Evolutionary conservation across 768 basidiomycete genomes (phyloP), one percentile per base, ranked within the genome.

Genomic region (Boletus reticulatus): DNA sequence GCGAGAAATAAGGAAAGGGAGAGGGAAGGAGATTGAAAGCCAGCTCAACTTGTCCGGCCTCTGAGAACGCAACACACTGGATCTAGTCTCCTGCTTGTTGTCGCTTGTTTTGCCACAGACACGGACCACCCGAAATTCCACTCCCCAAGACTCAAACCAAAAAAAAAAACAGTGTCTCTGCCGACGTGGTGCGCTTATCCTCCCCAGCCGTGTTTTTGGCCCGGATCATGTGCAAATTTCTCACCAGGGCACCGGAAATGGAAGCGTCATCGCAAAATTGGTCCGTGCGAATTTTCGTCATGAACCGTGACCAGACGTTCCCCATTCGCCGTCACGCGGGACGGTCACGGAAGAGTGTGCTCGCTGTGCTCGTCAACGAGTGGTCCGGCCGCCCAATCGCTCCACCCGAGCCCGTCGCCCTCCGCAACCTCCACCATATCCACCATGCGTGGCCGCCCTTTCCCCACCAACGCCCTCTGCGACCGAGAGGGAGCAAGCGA

Each of bases 361-460:
- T 73, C 75, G 65, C 70, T 70, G 73, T 67, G 67, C 69, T 61
- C 65, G 65, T 68, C 73, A 69, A 67, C 71, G 73, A 72, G 72
- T 64, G 66, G 68, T 54, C 60, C 58, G 59, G 48, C 43, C 36
- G 45, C 60, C 32, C 55, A 53, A 29, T 44, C 49, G 48, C 54
- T 22, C 27, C 55, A 43, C 49, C 47, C 57, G 52, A 45, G 56
- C 63, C 57, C 60, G 59, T 45, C 67, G 52, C 45, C 36, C 47
- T 32, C 47, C 41, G 43, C 57, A 50, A 24, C 58, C 43, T 19
- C 58, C 56, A 52, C 39, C 64, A 24, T 57, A 42, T 19, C 57
- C 55, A 52, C 38, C 65, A 88, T 88, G 87, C 79, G 81, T 61
- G 83, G 84, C 52, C 76, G 85, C 53, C 79, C 83, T 0, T 86